phyloP scores from a whole-genome alignment of 129 eudicot species.

The Apium graveolens region DNA sequence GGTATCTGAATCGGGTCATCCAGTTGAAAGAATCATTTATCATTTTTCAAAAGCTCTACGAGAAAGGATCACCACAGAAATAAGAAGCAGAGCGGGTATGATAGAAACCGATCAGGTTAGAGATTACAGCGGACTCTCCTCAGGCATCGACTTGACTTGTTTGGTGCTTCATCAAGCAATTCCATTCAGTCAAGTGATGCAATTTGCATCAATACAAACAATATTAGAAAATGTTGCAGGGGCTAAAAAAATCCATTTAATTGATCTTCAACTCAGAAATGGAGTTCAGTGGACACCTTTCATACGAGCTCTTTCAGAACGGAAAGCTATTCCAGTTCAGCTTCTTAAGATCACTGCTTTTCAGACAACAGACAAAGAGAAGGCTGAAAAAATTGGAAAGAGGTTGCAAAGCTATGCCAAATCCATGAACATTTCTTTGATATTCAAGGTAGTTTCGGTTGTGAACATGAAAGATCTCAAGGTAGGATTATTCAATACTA shows the following conservation, averaged over 20 bases:
- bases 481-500: constrained; percentile 32
- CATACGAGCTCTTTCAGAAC: constrained; percentile 45
- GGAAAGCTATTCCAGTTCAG: constrained; percentile 10
- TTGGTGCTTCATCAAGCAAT: constrained; percentile 37
- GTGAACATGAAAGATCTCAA: constrained; percentile 39
- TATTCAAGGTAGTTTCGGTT: constrained; percentile 31
- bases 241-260: constrained; percentile 37
- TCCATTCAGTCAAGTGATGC: constrained; percentile 53
- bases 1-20: constrained; percentile 34
- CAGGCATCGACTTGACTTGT: constrained; percentile 25
- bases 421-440: constrained; percentile 35
- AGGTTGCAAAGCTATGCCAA: constrained; percentile 38
- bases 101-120: constrained; percentile 13
- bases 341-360: constrained; percentile 42
- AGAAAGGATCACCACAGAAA: constrained; percentile 34
- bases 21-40: constrained; percentile 42
- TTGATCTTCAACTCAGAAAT: constrained; percentile 49
- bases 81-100: constrained; percentile 17
- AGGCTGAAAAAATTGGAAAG: constrained; percentile 36
- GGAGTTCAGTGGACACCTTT: constrained; percentile 48
- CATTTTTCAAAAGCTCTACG: constrained; percentile 42
- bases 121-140: constrained; percentile 16
- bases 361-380: constrained; percentile 20
- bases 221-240: constrained; percentile 33
- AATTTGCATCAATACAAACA: constrained; percentile 46